Evolutionary conservation across 257 asterid genomes (phyloP).

Genomic region (Nicotiana paniculata): DNA sequence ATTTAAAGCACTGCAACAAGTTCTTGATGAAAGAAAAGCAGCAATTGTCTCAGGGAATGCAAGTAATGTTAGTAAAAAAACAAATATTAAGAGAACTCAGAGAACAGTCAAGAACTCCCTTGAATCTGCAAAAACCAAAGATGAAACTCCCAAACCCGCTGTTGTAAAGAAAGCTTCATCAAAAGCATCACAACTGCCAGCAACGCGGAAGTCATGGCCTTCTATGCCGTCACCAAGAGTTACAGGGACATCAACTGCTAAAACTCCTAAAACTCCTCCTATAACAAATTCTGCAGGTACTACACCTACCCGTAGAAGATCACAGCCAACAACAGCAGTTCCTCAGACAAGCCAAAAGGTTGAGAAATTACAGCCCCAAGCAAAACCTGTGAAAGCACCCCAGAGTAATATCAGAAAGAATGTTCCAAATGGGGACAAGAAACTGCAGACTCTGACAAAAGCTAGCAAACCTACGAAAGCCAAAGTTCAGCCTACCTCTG

Average conservation of each 20-base stretch:
- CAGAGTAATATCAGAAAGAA: conserved; percentile 45
- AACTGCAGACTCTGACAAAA: conserved; percentile 46
- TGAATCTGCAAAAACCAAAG: conserved; percentile 48
- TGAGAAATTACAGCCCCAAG: conserved; percentile 38
- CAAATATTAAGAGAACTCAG: conserved; percentile 47
- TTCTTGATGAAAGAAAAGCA: conserved; percentile 49
- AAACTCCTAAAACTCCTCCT: conserved; percentile 48
- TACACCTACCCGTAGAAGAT: conserved; percentile 52
- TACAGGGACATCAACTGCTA: conserved; percentile 54
- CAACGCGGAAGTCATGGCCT: conserved; percentile 85
- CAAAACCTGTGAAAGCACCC: conserved; percentile 41
- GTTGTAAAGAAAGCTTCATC: conserved; percentile 49
- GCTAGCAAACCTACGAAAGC: conserved; percentile 42
- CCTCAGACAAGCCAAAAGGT: conserved; percentile 42
- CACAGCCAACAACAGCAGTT: conserved; percentile 52
- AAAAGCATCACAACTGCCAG: conserved; percentile 58
- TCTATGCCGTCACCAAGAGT: conserved; percentile 61
- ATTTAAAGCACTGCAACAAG: conserved; percentile 37
- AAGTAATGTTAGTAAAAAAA: conserved; percentile 40
- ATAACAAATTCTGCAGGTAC: conserved; percentile 34
- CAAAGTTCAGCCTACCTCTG: conserved; percentile 43
- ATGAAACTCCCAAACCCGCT: conserved; percentile 44
- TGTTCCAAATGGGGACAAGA: conserved; percentile 41
- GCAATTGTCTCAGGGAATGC: conserved; percentile 36
- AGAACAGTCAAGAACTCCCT: conserved; percentile 42